Evolutionary conservation across 306 rosid species (phyloP), one percentile per base, ranked within the genome.

Genomic region (Ceratonia siliqua): DNA sequence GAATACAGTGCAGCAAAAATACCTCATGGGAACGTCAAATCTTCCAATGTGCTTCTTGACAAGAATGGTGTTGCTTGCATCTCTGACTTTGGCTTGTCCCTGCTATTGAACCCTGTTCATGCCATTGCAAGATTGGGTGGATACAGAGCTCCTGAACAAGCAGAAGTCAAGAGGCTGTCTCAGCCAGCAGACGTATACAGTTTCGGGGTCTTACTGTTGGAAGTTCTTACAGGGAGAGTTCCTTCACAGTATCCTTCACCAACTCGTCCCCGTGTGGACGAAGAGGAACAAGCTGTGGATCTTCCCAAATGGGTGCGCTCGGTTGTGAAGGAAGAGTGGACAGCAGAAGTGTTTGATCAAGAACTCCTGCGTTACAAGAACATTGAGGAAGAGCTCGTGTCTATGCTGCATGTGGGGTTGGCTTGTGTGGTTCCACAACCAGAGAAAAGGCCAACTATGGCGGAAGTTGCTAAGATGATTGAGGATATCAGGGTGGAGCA

Each of bases 261-360:
- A 0, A 20, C 85, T 8, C 80, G 82, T n/a, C 80, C 87, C 3
- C 73, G 74, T 0, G 15, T 67, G 7, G 89, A 86, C 13, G 85
- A 85, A 4, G 92, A 87, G 45, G 98, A 87, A 65, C 86, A 84
- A 18, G 82, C 73, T 0, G 73, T 80, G 56, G 98, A 94, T 62
- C 93, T 94, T 53, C 98, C 98, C 0, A 89, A 88, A 79, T 92
- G 99, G 99, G 96, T 94, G 2, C 76, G 96, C 3, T 92, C 92
- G 0, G 88, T 90, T 50, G 99, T 90, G 79, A 92, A 89, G 85
- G 96, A 92, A 74, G 96, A 90, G 89, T 92, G 96, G 99, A 94
- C 91, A 0, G 85, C 93, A 0, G 99, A 94, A 71, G 98, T 94
- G 85, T 94, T 94, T 68, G 99, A 94, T 84, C 85, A 84, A 13